Percentiles rank a stretch among this genome's conserved stretches.
phyloP scores from a whole-genome alignment of 2,329 filamentous ascomycete species.

The Bertia moriformis region DNA sequence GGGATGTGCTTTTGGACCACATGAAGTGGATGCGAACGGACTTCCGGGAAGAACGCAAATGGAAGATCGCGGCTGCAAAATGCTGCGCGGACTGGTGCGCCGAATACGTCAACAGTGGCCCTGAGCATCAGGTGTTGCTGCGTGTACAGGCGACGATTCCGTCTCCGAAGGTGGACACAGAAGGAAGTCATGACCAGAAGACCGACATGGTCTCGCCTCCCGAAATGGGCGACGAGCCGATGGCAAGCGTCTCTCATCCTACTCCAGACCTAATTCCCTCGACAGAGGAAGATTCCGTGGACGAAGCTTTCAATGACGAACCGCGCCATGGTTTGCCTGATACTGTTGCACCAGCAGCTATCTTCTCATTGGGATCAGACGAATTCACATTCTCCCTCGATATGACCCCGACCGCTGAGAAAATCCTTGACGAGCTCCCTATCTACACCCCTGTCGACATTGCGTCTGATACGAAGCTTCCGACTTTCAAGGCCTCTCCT shows the following conservation, averaged over 20 bases:
- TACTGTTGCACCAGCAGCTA: constrained; percentile 55
- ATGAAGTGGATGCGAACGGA: constrained; percentile 98
- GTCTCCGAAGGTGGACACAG: constrained; percentile 16
- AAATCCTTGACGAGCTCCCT: constrained; percentile 67
- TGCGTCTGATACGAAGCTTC: constrained; percentile 40
- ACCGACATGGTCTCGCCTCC: constrained; percentile 10
- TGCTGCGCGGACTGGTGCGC: constrained; percentile 72
- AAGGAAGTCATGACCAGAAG: constrained; percentile 11
- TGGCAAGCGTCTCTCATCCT: not conserved
- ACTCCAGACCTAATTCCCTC: not conserved
- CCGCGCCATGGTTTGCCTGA: not conserved
- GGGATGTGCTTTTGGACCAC: constrained; percentile 76
- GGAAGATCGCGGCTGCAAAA: constrained; percentile 72
- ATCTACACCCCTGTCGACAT: constrained; percentile 56
- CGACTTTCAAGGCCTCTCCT: constrained; percentile 42
- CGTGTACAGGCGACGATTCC: constrained; percentile 48
- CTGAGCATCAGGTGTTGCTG: constrained; percentile 48
- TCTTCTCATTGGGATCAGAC: constrained; percentile 70
- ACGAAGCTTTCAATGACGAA: not conserved
- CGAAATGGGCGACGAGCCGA: constrained; percentile 1
- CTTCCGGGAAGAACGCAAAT: constrained; percentile 84
- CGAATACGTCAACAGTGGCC: constrained; percentile 57
- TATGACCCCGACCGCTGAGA: constrained; percentile 60
- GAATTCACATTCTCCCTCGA: constrained; percentile 69
- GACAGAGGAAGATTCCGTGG: not conserved